Evolutionary conservation across 352 stramenopile genomes (phyloP).

Genomic region (Blastocystis sp.): DNA sequence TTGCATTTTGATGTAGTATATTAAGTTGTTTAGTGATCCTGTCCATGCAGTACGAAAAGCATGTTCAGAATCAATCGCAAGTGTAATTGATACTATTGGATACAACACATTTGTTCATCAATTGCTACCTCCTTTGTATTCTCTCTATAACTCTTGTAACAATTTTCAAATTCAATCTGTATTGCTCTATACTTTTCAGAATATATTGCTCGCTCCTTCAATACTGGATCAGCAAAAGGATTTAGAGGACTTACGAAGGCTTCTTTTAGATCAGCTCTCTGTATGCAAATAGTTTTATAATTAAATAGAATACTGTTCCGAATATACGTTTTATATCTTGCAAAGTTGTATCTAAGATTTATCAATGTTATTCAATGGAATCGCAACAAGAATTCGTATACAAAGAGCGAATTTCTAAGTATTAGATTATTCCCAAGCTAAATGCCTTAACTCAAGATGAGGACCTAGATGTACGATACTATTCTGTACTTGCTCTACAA

Average conservation of each 20-base stretch:
- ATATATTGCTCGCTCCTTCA: not conserved
- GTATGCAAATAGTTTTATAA: not conserved
- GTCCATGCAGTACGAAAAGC: not conserved
- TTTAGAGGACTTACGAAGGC: not conserved
- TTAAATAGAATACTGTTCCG: not conserved
- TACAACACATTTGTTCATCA: not conserved
- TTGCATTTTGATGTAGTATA: not conserved
- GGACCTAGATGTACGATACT: not conserved
- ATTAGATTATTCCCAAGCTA: constrained; percentile 44
- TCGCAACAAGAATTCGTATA: not conserved
- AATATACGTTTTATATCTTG: constrained; percentile 33
- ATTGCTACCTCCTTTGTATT: not conserved
- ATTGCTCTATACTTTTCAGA: constrained; percentile 6
- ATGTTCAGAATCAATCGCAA: not conserved
- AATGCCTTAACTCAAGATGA: not conserved
- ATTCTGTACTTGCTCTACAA: not conserved
- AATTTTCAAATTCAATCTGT: not conserved
- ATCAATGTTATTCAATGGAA: not conserved
- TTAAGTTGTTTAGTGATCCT: not conserved
- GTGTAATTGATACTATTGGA: not conserved
- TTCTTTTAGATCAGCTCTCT: constrained; percentile 16
- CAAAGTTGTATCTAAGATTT: not conserved
- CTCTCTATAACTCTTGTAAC: not conserved
- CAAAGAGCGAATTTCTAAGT: not conserved
- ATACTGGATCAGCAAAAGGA: not conserved